Percentiles rank a stretch among this genome's conserved stretches.
phyloP scores from a whole-genome alignment of 2,329 filamentous ascomycete species.

The Talaromyces albobiverticillius region DNA sequence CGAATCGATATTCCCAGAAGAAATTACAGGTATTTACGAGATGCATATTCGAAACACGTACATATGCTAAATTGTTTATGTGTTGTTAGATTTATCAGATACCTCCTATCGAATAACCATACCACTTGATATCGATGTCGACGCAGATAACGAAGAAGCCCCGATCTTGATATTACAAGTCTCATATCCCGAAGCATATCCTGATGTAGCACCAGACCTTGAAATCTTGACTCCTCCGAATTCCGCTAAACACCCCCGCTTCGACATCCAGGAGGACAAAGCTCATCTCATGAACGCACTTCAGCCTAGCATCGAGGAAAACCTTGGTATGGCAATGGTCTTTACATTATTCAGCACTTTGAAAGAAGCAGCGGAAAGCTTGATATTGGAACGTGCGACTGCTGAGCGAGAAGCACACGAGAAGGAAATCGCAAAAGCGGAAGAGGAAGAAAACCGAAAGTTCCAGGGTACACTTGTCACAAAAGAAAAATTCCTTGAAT shows the following conservation, averaged over 20 bases:
- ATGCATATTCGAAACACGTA: not conserved
- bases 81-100: constrained; percentile 73
- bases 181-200: constrained; percentile 85
- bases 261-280: constrained; percentile 80
- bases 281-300: constrained; percentile 68
- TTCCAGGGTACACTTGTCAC: constrained; percentile 90
- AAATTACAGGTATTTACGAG: constrained; percentile 72
- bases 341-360: constrained; percentile 85
- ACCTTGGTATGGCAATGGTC: constrained; percentile 94
- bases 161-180: constrained; percentile 78
- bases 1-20: constrained; percentile 96
- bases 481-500: constrained; percentile 77
- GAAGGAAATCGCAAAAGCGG: constrained; percentile 56
- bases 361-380: constrained; percentile 85
- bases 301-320: constrained; percentile 78
- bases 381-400: constrained; percentile 71
- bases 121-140: constrained; percentile 72
- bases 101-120: constrained; percentile 85
- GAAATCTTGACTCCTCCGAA: constrained; percentile 75
- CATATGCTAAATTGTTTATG: constrained; percentile 18
- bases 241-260: constrained; percentile 64
- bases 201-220: constrained; percentile 78
- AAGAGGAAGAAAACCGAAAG: constrained; percentile 93
- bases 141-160: constrained; percentile 58
- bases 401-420: constrained; percentile 56